phyloP scores from a whole-genome alignment of 345 rosid genomes.

The Gossypium ekmanianum region DNA sequence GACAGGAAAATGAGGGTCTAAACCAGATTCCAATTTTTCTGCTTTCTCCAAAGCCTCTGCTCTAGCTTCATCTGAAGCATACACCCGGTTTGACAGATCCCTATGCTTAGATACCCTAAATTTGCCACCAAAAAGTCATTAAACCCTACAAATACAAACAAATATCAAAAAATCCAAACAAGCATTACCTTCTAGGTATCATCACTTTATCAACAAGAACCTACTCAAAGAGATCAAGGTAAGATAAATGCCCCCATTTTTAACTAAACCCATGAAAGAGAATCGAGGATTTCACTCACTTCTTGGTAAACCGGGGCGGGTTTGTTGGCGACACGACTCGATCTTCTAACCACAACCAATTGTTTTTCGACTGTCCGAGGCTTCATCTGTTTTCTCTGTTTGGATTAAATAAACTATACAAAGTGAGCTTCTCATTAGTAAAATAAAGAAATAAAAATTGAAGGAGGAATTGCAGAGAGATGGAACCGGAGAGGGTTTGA shows the following conservation, averaged over 20 bases:
- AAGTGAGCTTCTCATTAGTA: neutral
- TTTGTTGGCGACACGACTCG: conserved; percentile 50
- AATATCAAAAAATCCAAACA: neutral
- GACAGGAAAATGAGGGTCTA: conserved; percentile 46
- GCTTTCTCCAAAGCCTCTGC: conserved; percentile 56
- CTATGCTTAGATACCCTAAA: conserved; percentile 34
- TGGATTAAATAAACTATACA: neutral
- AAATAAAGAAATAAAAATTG: neutral
- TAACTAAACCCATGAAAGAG: neutral
- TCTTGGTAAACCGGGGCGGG: conserved; percentile 58
- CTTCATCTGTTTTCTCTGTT: conserved; percentile 43
- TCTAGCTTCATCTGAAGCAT: conserved; percentile 61
- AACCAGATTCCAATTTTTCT: conserved; percentile 44
- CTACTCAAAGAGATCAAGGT: conserved; percentile 27
- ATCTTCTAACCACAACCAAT: conserved; percentile 58
- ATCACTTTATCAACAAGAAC: conserved; percentile 31
- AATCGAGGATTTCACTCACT: conserved; percentile 24
- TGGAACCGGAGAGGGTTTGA: conserved; percentile 45
- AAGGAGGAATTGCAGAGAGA: neutral
- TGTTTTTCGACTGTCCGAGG: conserved; percentile 35
- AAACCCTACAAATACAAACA: neutral
- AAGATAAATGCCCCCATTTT: neutral
- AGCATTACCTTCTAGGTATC: conserved; percentile 41
- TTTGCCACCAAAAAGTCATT: conserved; percentile 1
- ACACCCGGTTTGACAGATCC: conserved; percentile 47